phyloP scores from a whole-genome alignment of 208 protist genomes.

The Trypanosoma vivax region DNA sequence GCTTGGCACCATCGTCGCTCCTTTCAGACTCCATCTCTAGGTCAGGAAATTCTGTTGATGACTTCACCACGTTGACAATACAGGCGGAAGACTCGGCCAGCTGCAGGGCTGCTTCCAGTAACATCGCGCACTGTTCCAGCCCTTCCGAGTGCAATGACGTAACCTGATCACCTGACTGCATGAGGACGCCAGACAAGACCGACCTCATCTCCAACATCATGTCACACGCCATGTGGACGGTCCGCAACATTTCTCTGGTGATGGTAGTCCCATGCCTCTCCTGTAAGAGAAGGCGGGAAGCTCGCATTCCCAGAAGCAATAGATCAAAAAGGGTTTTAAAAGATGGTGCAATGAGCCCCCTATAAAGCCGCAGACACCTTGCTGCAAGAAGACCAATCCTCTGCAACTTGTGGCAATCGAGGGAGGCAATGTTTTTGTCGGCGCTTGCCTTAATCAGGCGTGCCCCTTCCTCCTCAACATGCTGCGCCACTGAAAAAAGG shows the following conservation, averaged over 20 bases:
- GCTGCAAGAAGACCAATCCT: slow-evolving; percentile 7
- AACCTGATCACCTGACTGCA: not conserved
- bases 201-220: not conserved
- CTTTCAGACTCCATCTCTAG: no score
- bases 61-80: no score
- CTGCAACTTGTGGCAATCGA: not conserved
- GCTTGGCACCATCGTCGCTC: no score
- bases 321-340: slow-evolving; percentile 7
- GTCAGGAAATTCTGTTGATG: no score
- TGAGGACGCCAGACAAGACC: slow-evolving; percentile 1
- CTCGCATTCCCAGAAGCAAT: slow-evolving; percentile 1
- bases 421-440: not conserved
- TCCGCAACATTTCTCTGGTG: not conserved
- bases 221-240: not conserved
- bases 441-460: not conserved
- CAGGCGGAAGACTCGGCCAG: no score
- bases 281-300: not conserved
- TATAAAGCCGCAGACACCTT: slow-evolving; percentile 13
- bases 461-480: not conserved
- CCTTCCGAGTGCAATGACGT: no score
- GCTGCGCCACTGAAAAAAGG: not conserved
- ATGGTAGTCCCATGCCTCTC: not conserved
- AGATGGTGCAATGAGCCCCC: slow-evolving; percentile 4
- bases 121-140: no score
- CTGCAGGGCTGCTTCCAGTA: no score